Evolutionary conservation across 2,329 filamentous ascomycete species (phyloP).

Genomic region (Sarocladium oryzae): DNA sequence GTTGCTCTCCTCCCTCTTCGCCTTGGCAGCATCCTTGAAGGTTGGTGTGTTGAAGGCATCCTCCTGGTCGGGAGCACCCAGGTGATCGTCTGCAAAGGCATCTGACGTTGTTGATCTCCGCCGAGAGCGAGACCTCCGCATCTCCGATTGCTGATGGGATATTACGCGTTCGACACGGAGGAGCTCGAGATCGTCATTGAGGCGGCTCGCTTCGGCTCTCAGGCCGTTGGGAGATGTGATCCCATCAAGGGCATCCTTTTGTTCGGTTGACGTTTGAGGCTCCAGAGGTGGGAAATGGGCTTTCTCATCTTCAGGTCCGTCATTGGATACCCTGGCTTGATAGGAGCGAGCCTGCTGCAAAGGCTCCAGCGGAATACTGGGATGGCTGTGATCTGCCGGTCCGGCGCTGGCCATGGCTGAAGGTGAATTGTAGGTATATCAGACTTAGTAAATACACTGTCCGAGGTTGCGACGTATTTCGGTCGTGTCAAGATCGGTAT

Average conservation of each 20-base stretch:
- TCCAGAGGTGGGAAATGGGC: constrained; percentile 18
- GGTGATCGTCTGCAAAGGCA: not conserved
- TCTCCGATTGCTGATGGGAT: constrained; percentile 33
- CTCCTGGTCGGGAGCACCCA: constrained; percentile 25
- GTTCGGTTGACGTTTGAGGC: constrained; percentile 25
- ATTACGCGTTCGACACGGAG: constrained; percentile 40
- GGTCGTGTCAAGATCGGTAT: too few relatives aligned
- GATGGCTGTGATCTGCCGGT: not conserved
- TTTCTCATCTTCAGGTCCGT: constrained; percentile 10
- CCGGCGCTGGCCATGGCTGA: not conserved
- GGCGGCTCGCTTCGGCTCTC: constrained; percentile 29
- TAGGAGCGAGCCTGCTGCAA: not conserved
- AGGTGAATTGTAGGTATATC: too few relatives aligned
- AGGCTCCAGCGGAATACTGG: constrained; percentile 5
- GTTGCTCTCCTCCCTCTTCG: constrained; percentile 26
- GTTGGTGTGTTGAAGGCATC: constrained; percentile 38
- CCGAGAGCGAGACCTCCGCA: constrained; percentile 20
- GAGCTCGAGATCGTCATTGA: constrained; percentile 44
- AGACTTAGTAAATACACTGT: too few relatives aligned
- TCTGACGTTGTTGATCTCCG: not conserved
- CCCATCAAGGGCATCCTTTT: constrained; percentile 18
- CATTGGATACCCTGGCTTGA: not conserved
- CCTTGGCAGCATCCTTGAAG: constrained; percentile 18
- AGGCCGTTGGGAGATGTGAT: constrained; percentile 9
- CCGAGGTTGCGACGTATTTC: too few relatives aligned